Evolutionary conservation across 192 early-diverging fungal genomes (phyloP).

Genomic region (Obelidium mucronatum): DNA sequence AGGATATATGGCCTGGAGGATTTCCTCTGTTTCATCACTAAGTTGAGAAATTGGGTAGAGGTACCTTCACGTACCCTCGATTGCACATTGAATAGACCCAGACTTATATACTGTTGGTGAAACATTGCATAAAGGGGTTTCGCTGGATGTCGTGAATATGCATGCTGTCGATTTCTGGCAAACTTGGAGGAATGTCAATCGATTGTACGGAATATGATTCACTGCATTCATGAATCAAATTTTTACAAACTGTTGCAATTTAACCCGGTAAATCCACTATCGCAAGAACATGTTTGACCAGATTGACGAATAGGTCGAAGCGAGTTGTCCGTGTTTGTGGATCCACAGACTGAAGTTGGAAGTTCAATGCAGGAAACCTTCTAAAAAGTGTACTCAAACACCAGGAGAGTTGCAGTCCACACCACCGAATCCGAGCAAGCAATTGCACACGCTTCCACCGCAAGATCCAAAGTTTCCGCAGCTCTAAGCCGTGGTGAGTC

Average conservation of each 20-base stretch:
- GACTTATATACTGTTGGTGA: constrained; percentile 22
- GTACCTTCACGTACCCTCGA: constrained; percentile 30
- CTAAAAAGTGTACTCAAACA: background rate
- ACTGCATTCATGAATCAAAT: no score
- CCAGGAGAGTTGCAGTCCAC: constrained; percentile 31
- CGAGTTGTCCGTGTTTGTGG: constrained; percentile 8
- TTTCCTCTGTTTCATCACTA: no score
- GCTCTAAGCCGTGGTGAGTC: background rate
- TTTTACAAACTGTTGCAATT: constrained; percentile 31
- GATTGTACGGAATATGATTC: no score
- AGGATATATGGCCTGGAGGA: constrained; percentile 15
- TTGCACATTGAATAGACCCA: constrained; percentile 27
- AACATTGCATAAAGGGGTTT: constrained; percentile 36
- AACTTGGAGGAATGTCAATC: no score
- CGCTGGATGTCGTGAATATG: constrained; percentile 1
- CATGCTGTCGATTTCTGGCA: background rate
- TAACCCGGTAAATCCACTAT: constrained; percentile 9
- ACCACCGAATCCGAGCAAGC: constrained; percentile 20
- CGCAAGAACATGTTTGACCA: constrained; percentile 10
- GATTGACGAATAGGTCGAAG: constrained; percentile 4
- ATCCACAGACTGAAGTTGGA: constrained; percentile 22
- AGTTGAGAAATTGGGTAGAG: no score
- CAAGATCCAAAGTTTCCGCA: constrained; percentile 31
- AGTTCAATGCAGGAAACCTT: background rate
- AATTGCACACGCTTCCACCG: constrained; percentile 20